Conservation (phyloP, 208 protist genomes). For the Vickermania spadyakhi region DNA sequence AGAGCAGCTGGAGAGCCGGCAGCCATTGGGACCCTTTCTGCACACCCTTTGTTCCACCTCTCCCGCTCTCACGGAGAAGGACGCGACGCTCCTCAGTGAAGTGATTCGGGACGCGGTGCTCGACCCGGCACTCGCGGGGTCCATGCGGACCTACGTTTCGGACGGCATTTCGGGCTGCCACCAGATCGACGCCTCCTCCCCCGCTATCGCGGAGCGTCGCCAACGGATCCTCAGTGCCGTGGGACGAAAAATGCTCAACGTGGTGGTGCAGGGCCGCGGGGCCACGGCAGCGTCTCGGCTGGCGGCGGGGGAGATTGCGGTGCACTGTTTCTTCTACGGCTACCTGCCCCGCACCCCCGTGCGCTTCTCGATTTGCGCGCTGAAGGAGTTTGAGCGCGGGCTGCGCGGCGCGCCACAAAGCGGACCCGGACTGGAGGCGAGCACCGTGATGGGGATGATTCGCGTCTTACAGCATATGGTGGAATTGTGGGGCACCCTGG, state of each 20-base stretch:
- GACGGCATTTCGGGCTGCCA: neutral
- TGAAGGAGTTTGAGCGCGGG: neutral
- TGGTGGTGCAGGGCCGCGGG: conserved; percentile 37
- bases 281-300: conserved; percentile 43
- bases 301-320: conserved; percentile 41
- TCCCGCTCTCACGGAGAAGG: too few species aligned
- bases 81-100: neutral
- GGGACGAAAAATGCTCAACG: conserved; percentile 35
- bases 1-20: too few species aligned
- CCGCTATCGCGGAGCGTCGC: conserved; percentile 7
- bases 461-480: conserved; percentile 2
- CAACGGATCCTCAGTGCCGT: conserved; percentile 26
- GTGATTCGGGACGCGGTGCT: neutral
- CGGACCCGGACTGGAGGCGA: neutral
- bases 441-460: neutral
- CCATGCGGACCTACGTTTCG: neutral
- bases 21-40: too few species aligned
- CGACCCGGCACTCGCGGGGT: neutral
- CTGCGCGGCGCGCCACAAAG: neutral
- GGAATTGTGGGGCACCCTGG: conserved; percentile 3
- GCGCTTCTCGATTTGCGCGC: neutral
- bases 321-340: conserved; percentile 60
- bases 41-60: too few species aligned
- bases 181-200: neutral
- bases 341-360: conserved; percentile 55